These are phyloP conservation scores for Podospora conica DNA, from an alignment of 495 filamentous ascomycete species.

Conservation along the genomic window DNA sequence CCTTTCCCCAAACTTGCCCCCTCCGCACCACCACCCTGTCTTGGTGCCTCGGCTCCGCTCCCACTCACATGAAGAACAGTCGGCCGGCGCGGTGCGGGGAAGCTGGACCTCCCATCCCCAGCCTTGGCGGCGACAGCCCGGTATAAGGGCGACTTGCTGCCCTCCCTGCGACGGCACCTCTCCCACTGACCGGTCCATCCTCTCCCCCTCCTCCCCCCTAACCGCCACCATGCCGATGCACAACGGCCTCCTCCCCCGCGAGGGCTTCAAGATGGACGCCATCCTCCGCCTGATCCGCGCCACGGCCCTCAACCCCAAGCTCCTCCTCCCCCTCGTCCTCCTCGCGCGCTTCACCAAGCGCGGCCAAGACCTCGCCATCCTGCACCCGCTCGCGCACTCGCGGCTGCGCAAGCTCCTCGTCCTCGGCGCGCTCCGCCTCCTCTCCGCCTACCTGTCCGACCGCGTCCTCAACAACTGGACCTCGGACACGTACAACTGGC, in stretches of 20 bases:
- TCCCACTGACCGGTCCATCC: neutral
- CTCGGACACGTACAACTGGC: conserved; percentile 59
- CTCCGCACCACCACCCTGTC: neutral
- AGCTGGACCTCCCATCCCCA: neutral
- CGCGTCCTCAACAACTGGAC: conserved; percentile 56
- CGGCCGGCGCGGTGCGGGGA: neutral
- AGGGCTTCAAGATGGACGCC: conserved; percentile 59
- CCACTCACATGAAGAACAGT: neutral
- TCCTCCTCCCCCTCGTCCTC: conserved; percentile 54
- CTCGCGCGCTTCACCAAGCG: conserved; percentile 53
- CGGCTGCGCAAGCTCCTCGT: conserved; percentile 42
- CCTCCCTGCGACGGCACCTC: neutral
- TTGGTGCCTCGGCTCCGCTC: neutral
- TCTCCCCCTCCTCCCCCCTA: neutral
- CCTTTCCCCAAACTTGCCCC: neutral
- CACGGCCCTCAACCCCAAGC: conserved; percentile 54
- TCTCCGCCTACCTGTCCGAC: conserved; percentile 47
- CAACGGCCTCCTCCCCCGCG: conserved; percentile 42
- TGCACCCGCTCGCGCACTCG: conserved; percentile 44
- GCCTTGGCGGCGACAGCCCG: neutral
- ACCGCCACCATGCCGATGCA: conserved; percentile 40
- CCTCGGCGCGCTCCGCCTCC: conserved; percentile 42
- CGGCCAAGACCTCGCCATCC: conserved; percentile 45
- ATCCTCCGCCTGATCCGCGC: conserved; percentile 46
- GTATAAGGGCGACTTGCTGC: neutral